Evolutionary conservation across 2,329 filamentous ascomycete genomes (phyloP), one percentile per base, ranked within the genome.

Genomic region (Hymenoscyphus fructigenus): DNA sequence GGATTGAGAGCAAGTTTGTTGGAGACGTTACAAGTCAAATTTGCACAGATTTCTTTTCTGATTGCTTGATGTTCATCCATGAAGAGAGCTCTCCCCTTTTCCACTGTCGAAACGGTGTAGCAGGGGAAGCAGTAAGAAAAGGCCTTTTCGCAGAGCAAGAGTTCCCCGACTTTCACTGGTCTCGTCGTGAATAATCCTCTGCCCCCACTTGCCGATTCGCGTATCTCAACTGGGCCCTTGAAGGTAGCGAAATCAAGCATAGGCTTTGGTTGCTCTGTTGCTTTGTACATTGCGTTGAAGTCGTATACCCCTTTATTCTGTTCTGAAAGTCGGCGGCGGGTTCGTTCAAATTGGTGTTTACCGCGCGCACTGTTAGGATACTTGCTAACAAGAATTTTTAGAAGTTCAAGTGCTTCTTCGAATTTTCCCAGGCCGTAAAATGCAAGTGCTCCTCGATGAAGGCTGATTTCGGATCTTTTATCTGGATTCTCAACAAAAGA

Each of bases 401-500:
- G 14, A 12, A 41, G 23, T 61, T 56, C 60, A 7, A 38, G 29
- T 12, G 17, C 28, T 61, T 61, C 60, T 36, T 56, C 34, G 60
- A 34, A 61, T 57, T 20, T 23, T n/a, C 41, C 20, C 5, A 63
- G 63, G 20, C 23, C 29, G 32, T 67, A 67, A 12, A 69, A 57
- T 12, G 65, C 68, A 14, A 57, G 56, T 15, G 61, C 44, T 20
- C 60, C 64, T 38, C 65, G 61, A 41, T 65, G 67, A 29, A 66
- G 64, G 32, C 50, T 63, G 38, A 69, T 17, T 77, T 76, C 75
- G 14, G 26, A 36, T 17, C 47, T 47, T 28, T 63, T 57, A 17
- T 38, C 67, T 7, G 71, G 68, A 66, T 79, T 74, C 7, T 38
- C 28, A 3, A 79, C 66, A 14, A 50, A 20, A 29, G 44, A 56